These are phyloP conservation scores for Schizochytrium sp. DNA, from an alignment of 108 stramenopile genomes.

Conservation along the genomic window DNA sequence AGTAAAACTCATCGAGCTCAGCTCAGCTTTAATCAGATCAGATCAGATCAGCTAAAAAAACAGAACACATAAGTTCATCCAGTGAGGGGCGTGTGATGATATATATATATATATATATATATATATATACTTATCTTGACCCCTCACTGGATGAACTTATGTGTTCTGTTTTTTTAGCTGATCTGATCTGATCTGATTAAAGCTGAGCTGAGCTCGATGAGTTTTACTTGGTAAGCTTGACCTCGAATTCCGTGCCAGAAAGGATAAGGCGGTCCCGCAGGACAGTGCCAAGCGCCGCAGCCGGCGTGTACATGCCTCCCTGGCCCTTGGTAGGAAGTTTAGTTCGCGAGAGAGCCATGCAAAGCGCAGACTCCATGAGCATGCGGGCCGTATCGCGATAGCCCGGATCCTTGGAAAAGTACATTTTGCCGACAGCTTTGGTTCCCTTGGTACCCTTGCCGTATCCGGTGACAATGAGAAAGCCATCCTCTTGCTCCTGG, in stretches of 20 bases:
- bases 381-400: not conserved
- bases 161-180: too few relatives aligned
- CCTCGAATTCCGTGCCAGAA: not conserved
- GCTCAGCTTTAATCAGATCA: too few relatives aligned
- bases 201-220: too few relatives aligned
- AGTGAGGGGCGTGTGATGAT: too few relatives aligned
- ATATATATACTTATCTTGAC: too few relatives aligned
- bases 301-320: not conserved
- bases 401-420: not conserved
- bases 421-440: not conserved
- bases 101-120: too few relatives aligned
- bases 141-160: too few relatives aligned
- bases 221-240: not conserved
- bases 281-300: not conserved
- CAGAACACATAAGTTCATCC: too few relatives aligned
- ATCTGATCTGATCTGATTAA: too few relatives aligned
- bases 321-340: not conserved
- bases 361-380: not conserved
- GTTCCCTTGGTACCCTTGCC: not conserved
- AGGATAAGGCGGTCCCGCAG: not conserved
- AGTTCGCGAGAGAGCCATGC: not conserved
- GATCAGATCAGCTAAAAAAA: too few relatives aligned
- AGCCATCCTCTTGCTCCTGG: not conserved
- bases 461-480: not conserved
- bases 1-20: too few relatives aligned